Evolutionary conservation across 116 monocot species (phyloP).

Genomic region (Posidonia oceanica): DNA sequence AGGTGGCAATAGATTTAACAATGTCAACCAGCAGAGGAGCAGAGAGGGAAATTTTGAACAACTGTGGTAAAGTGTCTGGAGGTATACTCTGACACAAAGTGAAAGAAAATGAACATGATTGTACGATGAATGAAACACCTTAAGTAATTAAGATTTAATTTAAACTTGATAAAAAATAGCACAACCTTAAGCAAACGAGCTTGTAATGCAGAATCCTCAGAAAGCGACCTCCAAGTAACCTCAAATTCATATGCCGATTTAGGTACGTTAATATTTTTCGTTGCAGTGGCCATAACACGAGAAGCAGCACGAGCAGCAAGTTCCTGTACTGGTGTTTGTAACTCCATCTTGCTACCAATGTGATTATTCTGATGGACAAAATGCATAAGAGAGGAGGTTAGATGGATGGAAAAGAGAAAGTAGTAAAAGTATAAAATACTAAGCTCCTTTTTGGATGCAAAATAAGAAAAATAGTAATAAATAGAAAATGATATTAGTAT

Average conservation of each 20-base stretch:
- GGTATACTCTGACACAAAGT: slow-evolving; percentile 36
- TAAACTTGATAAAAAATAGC: not conserved
- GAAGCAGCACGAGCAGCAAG: slow-evolving; percentile 60
- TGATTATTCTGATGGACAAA: slow-evolving; percentile 9
- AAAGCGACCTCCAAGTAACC: slow-evolving; percentile 76
- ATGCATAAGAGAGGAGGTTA: too few species aligned
- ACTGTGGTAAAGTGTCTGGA: slow-evolving; percentile 56
- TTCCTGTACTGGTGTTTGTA: slow-evolving; percentile 32
- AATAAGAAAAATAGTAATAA: too few species aligned
- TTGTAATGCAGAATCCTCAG: slow-evolving; percentile 47
- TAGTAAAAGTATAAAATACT: not conserved
- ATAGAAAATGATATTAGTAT: too few species aligned
- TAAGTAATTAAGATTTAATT: not conserved
- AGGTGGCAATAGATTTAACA: slow-evolving; percentile 53
- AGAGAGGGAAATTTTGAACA: slow-evolving; percentile 89
- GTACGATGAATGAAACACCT: not conserved
- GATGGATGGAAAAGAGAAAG: not conserved
- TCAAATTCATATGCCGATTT: slow-evolving; percentile 93
- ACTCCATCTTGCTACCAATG: slow-evolving; percentile 13
- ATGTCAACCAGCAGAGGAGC: slow-evolving; percentile 72
- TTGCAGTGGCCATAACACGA: slow-evolving; percentile 20
- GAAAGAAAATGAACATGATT: slow-evolving; percentile 1
- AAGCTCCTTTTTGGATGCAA: too few species aligned
- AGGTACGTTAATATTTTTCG: slow-evolving; percentile 47
- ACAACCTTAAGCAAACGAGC: slow-evolving; percentile 62